Evolutionary conservation across 75 land plant genomes (phyloP).

Genomic region (Chamaecyparis obtusa): DNA sequence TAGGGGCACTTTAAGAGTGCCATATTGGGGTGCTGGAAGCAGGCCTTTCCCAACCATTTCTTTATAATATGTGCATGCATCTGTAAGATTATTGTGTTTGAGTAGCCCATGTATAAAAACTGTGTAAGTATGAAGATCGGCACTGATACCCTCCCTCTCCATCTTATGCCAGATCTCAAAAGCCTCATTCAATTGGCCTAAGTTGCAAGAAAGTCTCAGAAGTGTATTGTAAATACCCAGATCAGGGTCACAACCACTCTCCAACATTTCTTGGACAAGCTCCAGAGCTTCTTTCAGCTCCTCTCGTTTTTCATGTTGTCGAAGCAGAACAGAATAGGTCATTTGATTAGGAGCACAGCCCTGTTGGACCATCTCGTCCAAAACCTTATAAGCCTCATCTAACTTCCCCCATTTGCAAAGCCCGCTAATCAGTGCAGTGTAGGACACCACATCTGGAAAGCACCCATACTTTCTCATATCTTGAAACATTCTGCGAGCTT

Average conservation of each 20-base stretch:
- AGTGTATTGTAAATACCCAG: conserved; percentile 40
- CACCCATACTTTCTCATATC: conserved; percentile 55
- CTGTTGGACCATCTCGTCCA: conserved; percentile 49
- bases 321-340: conserved; percentile 41
- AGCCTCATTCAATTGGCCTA: conserved; percentile 54
- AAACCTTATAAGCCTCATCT: conserved; percentile 38
- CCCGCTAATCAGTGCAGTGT: conserved; percentile 64
- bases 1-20: conserved; percentile 48
- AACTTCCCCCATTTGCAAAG: conserved; percentile 58
- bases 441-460: conserved; percentile 57
- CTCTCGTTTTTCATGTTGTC: conserved; percentile 64
- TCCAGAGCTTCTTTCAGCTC: conserved; percentile 58
- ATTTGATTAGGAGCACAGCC: conserved; percentile 43
- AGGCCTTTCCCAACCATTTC: conserved; percentile 66
- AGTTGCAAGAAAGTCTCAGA: conserved; percentile 52
- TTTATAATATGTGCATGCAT: conserved; percentile 61
- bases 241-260: conserved; percentile 48
- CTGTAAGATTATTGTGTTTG: conserved; percentile 30
- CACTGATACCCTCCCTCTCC: conserved; percentile 36
- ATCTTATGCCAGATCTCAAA: conserved; percentile 45
- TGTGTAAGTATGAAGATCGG: conserved; percentile 44
- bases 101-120: conserved; percentile 57
- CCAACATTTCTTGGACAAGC: conserved; percentile 46
- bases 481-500: conserved; percentile 46
- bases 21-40: conserved; percentile 55